Evolutionary conservation across 345 rosid genomes (phyloP).

Genomic region (Citrus sp.): DNA sequence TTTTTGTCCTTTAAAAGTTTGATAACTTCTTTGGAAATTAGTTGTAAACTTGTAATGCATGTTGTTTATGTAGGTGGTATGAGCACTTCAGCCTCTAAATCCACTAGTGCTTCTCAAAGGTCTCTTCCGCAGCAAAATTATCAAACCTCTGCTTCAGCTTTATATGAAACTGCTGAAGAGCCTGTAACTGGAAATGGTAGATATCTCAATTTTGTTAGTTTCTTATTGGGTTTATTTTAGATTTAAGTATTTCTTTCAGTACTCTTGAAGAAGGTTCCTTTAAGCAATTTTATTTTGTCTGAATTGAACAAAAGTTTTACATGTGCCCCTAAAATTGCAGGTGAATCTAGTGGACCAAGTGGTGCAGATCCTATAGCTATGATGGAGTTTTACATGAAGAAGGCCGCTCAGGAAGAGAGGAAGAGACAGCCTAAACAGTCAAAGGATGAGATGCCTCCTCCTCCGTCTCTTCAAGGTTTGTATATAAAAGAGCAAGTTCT

Average conservation of each 20-base stretch:
- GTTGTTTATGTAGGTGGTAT: conserved; percentile 37
- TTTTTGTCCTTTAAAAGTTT: background rate
- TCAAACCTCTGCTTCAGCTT: conserved; percentile 89
- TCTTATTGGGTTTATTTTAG: background rate
- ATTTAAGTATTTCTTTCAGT: background rate
- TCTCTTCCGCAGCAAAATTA: conserved; percentile 57
- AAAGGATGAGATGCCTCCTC: conserved; percentile 99
- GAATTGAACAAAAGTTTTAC: background rate
- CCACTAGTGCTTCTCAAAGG: conserved; percentile 39
- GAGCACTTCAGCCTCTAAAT: conserved; percentile 41
- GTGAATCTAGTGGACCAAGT: conserved; percentile 33
- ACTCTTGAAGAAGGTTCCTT: background rate
- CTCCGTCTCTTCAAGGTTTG: conserved; percentile 85
- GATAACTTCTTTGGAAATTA: background rate
- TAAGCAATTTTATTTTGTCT: background rate
- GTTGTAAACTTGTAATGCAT: conserved; percentile 7
- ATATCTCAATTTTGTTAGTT: background rate
- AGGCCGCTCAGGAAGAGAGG: conserved; percentile 94
- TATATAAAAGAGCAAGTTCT: background rate
- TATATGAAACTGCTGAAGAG: conserved; percentile 64
- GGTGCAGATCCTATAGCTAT: conserved; percentile 87
- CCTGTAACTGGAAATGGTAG: conserved; percentile 38
- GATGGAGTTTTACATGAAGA: conserved; percentile 99
- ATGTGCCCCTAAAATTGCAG: conserved; percentile 16
- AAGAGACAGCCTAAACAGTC: conserved; percentile 89